A percentile compares a stretch with the other conserved stretches of the same genome.
Conservation (phyloP, 306 rosid species). For the Dalbergia cultrata region DNA sequence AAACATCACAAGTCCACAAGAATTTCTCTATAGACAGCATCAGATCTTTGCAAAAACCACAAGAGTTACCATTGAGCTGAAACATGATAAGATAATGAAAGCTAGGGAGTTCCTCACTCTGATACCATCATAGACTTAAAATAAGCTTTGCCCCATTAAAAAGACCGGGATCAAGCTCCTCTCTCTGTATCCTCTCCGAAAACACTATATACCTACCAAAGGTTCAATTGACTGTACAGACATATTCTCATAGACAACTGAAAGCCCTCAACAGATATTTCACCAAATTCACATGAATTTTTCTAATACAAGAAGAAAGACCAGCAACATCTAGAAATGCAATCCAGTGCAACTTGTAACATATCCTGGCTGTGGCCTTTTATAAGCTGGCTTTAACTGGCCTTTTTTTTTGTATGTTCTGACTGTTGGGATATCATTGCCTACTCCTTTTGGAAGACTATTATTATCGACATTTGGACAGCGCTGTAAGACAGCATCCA, state of each 20-base stretch:
- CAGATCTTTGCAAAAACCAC: conserved; percentile 28
- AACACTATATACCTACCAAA: conserved; percentile 58
- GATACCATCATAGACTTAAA: conserved; percentile 34
- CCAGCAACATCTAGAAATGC: conserved; percentile 53
- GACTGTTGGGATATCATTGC: conserved; percentile 44
- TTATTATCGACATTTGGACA: conserved; percentile 46
- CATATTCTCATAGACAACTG: conserved; percentile 42
- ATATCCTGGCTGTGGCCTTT: conserved; percentile 43
- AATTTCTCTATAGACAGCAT: conserved; percentile 27
- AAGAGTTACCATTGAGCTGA: conserved; percentile 32
- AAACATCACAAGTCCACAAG: not conserved
- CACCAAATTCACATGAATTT: conserved; percentile 27
- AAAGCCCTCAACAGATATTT: conserved; percentile 37
- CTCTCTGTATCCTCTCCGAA: conserved; percentile 49
- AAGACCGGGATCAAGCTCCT: conserved; percentile 61
- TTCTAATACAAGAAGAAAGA: conserved; percentile 24
- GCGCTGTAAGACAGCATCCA: conserved; percentile 60
- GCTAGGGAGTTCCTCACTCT: conserved; percentile 14
- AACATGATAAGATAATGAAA: conserved; percentile 17
- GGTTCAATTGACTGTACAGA: conserved; percentile 63
- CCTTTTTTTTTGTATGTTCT: conserved; percentile 58
- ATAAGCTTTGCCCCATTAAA: conserved; percentile 62
- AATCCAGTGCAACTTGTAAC: conserved; percentile 64
- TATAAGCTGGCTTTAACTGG: conserved; percentile 46
- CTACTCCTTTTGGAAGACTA: conserved; percentile 50